phyloP scores from a whole-genome alignment of 2,329 filamentous ascomycete genomes.

The Cordyceps javanica region DNA sequence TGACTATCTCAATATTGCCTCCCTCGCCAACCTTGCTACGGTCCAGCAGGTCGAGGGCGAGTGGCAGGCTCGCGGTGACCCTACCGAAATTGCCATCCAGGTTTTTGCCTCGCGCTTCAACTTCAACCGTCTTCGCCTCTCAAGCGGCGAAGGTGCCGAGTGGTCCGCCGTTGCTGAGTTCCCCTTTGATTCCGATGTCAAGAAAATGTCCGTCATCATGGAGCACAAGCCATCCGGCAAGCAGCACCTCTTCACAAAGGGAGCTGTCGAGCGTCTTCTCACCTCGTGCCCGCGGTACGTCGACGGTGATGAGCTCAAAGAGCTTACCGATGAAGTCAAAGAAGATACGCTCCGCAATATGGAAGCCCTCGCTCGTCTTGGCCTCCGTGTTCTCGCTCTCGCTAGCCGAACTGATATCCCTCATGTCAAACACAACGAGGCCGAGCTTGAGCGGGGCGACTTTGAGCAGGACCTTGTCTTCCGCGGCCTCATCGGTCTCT shows the following conservation, averaged over 20 bases:
- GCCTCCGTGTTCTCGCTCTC: slow-evolving; percentile 63
- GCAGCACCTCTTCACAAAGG: slow-evolving; percentile 54
- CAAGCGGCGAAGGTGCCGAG: slow-evolving; percentile 39
- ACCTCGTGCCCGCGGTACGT: slow-evolving; percentile 52
- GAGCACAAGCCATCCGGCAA: slow-evolving; percentile 32
- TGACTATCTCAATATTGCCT: slow-evolving; percentile 55
- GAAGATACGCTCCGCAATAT: slow-evolving; percentile 59
- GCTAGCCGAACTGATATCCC: slow-evolving; percentile 45
- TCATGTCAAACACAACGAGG: slow-evolving; percentile 28
- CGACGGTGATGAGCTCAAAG: slow-evolving; percentile 34
- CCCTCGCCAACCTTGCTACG: slow-evolving; percentile 59
- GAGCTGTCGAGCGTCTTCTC: slow-evolving; percentile 64
- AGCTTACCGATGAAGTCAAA: slow-evolving; percentile 47
- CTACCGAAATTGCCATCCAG: slow-evolving; percentile 67
- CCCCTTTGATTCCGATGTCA: slow-evolving; percentile 68
- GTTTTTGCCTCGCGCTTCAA: slow-evolving; percentile 66
- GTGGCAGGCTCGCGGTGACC: slow-evolving; percentile 59
- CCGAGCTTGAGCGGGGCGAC: slow-evolving; percentile 43
- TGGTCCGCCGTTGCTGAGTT: slow-evolving; percentile 61
- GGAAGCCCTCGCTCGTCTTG: slow-evolving; percentile 59
- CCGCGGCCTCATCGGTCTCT: slow-evolving; percentile 65
- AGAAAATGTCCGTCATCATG: slow-evolving; percentile 72
- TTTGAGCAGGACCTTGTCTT: slow-evolving; percentile 59
- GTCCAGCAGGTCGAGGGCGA: slow-evolving; percentile 47
- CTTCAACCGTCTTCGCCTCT: slow-evolving; percentile 50